These are phyloP conservation scores for Populus alba DNA, from an alignment of 345 rosid genomes.

Conservation along the genomic window DNA sequence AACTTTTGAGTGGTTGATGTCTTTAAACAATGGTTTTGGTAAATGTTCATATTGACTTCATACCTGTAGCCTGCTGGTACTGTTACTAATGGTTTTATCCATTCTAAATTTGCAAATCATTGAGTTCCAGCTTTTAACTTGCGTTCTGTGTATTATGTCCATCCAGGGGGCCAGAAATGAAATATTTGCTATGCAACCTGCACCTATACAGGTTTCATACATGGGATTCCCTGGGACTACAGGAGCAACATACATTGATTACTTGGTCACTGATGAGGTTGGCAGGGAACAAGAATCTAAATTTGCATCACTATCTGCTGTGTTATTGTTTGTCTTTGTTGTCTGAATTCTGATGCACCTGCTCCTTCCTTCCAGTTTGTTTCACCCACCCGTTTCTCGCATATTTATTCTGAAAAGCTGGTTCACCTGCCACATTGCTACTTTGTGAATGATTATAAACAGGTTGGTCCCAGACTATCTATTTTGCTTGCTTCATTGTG, in stretches of 20 bases:
- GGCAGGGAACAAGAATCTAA: neutral
- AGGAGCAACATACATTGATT: conserved; percentile 89
- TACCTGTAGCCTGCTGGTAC: neutral
- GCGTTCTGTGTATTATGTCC: neutral
- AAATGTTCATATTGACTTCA: neutral
- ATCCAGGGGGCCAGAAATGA: conserved; percentile 97
- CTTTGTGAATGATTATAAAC: conserved; percentile 98
- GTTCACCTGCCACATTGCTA: conserved; percentile 97
- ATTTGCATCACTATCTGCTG: neutral
- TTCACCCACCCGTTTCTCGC: conserved; percentile 68
- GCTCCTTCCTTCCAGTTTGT: conserved; percentile 59
- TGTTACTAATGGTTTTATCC: neutral
- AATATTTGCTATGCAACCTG: conserved; percentile 97
- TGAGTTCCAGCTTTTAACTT: neutral
- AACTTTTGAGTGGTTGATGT: neutral
- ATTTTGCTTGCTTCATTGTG: neutral
- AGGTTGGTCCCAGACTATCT: conserved; percentile 41
- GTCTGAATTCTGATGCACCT: conserved; percentile 2
- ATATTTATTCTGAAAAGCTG: conserved; percentile 93
- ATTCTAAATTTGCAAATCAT: neutral
- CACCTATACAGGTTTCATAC: conserved; percentile 94
- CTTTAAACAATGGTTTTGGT: neutral
- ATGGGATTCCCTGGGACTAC: conserved; percentile 99
- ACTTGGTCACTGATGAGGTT: conserved; percentile 98
- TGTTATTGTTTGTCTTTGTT: neutral